Evolutionary conservation across 2,329 filamentous ascomycete species (phyloP).

Genomic region (Penicillium thymicola): DNA sequence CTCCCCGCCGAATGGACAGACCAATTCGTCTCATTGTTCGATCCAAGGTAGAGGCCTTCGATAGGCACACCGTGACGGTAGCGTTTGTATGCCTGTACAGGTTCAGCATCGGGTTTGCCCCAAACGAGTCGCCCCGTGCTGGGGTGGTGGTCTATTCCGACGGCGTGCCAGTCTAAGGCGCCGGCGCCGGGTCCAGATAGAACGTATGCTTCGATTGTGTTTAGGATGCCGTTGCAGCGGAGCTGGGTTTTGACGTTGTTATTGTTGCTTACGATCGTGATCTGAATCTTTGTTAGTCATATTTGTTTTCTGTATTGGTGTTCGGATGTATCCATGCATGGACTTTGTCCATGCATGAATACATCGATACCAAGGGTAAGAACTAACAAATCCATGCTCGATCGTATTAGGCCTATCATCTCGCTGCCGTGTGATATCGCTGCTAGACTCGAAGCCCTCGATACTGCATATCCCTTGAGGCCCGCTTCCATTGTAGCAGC

Average conservation of each 20-base stretch:
- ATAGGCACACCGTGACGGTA: not conserved
- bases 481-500: conserved; percentile 4
- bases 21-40: conserved; percentile 8
- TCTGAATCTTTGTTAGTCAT: conserved; percentile 1
- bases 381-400: conserved; percentile 10
- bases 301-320: no score
- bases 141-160: conserved; percentile 7
- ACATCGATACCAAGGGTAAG: no score
- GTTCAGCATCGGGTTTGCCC: conserved; percentile 1
- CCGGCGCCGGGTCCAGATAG: conserved; percentile 6
- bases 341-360: not conserved
- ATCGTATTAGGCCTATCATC: conserved; percentile 4
- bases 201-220: conserved; percentile 13
- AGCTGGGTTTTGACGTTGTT: conserved; percentile 4
- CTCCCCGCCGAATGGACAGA: conserved; percentile 6
- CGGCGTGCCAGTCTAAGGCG: conserved; percentile 11
- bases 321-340: no score
- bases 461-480: not conserved
- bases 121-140: conserved; percentile 13
- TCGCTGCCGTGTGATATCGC: conserved; percentile 7
- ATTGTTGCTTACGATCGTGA: conserved; percentile 6
- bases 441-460: conserved; percentile 9
- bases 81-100: conserved; percentile 8
- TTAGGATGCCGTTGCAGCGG: conserved; percentile 16
- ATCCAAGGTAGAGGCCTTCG: conserved; percentile 6